Evolutionary conservation across 768 basidiomycete species (phyloP), one percentile per base, ranked within the genome.

Genomic region (Lyophyllum shimeji): DNA sequence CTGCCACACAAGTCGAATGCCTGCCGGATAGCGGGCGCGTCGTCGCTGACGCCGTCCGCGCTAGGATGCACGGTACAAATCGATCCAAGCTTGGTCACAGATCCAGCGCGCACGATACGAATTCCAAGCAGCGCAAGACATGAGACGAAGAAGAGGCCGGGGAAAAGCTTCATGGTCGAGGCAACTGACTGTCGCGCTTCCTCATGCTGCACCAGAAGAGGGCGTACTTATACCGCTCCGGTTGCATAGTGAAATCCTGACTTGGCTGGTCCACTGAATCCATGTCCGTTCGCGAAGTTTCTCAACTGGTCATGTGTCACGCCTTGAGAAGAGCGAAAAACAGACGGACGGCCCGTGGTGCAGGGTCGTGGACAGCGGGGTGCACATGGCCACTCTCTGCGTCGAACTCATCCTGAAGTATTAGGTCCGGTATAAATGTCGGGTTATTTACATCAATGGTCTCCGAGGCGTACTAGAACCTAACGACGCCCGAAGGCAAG

Each of bases 1-100:
- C 37, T 45, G 27, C 53, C 45, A 52, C 61, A 59, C 11, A 59
- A 51, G 17, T 57, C 13, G 44, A 67, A 67, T 7, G 66, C 64
- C n/a, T 60, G 50, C 12, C 61, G 44, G 34, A 69, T 67, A 11
- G 66, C 63, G 17, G 65, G 65, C 3, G 64, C 66, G 49, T 64
- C 62, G 46, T 67, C 66, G 13, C 63, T 62, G 12, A 60, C 58
- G 23, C 59, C 59, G 40, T 65, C 62, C 20, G 52, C 31, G 23
- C 60, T 64, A 9, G 65, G 53, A 40, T 55, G 58, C 37, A 69
- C 54, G 1, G 50, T 63, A 52, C 67, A 68, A 20, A 52, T 18
- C 2, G 50, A 52, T 47, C 54, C 58, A 7, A 3, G 3, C 37
- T 48, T 55, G 18, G 31, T 24, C 17, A 56, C 46, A n/a, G 46